A percentile compares a stretch with the other conserved stretches of the same genome.
Evolutionary conservation across 805 yeast species (phyloP).

Genomic region (Metschnikowia peoriensis): DNA sequence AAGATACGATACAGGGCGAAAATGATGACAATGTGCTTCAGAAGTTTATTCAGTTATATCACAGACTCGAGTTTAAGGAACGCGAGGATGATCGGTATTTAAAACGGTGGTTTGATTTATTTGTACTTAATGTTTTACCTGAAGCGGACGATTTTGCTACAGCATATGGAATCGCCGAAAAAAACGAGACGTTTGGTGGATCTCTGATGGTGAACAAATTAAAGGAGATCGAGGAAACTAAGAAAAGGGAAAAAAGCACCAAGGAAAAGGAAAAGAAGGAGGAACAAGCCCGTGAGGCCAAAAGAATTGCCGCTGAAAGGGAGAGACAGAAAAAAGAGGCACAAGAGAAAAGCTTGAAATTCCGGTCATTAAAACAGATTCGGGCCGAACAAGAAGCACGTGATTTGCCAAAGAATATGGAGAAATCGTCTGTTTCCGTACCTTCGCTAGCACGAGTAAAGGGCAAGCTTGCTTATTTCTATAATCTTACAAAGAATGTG

Average conservation of each 20-base stretch:
- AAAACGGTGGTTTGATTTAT: slow-evolving; percentile 29
- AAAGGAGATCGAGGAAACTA: slow-evolving; percentile 10
- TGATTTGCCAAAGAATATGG: background rate
- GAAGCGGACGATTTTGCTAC: slow-evolving; percentile 26
- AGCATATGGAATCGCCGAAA: slow-evolving; percentile 28
- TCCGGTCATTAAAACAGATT: slow-evolving; percentile 31
- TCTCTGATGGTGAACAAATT: slow-evolving; percentile 15
- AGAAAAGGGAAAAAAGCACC: slow-evolving; percentile 4
- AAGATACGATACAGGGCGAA: slow-evolving; percentile 14
- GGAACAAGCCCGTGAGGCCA: slow-evolving; percentile 18
- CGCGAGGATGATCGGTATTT: slow-evolving; percentile 16
- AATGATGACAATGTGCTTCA: slow-evolving; percentile 10
- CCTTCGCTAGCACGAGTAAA: slow-evolving; percentile 3
- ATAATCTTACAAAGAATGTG: slow-evolving; percentile 21
- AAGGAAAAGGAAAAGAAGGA: slow-evolving; percentile 15
- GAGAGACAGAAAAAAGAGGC: slow-evolving; percentile 15
- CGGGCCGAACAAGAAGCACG: slow-evolving; percentile 15
- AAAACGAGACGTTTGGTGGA: slow-evolving; percentile 18
- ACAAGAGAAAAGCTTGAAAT: slow-evolving; percentile 26
- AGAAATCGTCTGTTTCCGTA: background rate
- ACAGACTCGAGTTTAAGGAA: slow-evolving; percentile 7
- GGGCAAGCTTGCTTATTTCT: slow-evolving; percentile 1
- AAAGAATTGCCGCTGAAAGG: slow-evolving; percentile 19
- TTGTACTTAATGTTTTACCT: slow-evolving; percentile 36
- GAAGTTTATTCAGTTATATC: slow-evolving; percentile 16